Evolutionary conservation across 2,329 filamentous ascomycete genomes (phyloP), one percentile per base, ranked within the genome.

Genomic region (Fonsecaea pedrosoi): DNA sequence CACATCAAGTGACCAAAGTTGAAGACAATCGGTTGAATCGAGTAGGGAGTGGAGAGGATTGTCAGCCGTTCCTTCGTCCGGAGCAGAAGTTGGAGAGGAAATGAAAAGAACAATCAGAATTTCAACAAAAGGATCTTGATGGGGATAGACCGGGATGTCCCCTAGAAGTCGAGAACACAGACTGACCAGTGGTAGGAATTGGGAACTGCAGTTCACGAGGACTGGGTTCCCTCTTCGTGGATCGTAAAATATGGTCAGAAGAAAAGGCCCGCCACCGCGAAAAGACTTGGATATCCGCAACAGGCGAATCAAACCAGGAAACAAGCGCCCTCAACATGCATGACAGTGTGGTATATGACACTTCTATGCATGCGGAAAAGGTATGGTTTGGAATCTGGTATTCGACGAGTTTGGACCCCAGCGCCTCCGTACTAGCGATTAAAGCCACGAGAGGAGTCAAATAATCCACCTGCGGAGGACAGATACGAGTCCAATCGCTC

Each of bases 351-450:
- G 55, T 64, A 65, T 65, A 65, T 62, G 54, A 59, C 54, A 56
- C 48, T 59, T n/a, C 32, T 32, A 64, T 25, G 38, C 35, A 55
- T 64, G 67, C 54, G 42, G 40, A 64, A 62, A 18, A 58, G 35
- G 55, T 40, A 60, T 64, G 60, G 60, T 55, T 64, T 55, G 50
- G 45, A 63, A 69, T 59, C 50, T 55, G 32, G 60, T 53, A 66
- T 66, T 42, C 18, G 55, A 25, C 25, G 32, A 38, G 58, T 65
- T 65, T 64, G 53, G 56, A 60, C 60, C 61, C 53, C 54, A 55
- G 66, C 37, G 18, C 54, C 54, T 32, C 37, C 48, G 37, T 32
- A 57, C 55, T 61, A 56, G 60, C 56, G 62, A 35, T 69, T 42
- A 61, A 61, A 58, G 55, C 61, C 50, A 62, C 60, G 54, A 66